Evolutionary conservation across 345 rosid genomes (phyloP).

Genomic region (Syzygium grande): DNA sequence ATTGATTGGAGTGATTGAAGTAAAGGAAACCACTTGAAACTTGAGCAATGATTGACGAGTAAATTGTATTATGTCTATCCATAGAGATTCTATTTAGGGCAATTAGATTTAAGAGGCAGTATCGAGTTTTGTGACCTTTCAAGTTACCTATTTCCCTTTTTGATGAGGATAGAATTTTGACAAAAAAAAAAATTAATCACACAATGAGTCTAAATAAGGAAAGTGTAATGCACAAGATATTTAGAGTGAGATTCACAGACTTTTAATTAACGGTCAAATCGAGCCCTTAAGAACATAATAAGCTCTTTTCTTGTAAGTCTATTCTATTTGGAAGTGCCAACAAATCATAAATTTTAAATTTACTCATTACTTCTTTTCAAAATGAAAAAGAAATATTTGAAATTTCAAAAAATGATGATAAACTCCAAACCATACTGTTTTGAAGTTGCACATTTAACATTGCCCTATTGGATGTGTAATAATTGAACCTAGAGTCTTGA

Average conservation of each 20-base stretch:
- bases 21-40: not conserved
- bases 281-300: no score
- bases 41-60: not conserved
- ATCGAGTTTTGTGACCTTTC: not conserved
- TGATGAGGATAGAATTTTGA: no score
- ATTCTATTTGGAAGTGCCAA: rapidly evolving
- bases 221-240: no score
- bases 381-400: not conserved
- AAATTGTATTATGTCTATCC: not conserved
- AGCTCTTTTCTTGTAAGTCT: not conserved
- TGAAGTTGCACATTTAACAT: not conserved
- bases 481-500: not conserved
- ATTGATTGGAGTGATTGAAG: not conserved
- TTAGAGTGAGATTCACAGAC: no score
- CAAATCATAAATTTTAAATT: not conserved
- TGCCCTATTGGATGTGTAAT: not conserved
- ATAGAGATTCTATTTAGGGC: not conserved
- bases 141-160: no score
- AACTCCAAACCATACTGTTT: not conserved
- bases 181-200: no score
- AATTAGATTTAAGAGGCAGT: not conserved
- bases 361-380: not conserved
- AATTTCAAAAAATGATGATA: not conserved
- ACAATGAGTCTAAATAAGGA: no score
- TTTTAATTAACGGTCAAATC: no score